phyloP scores from a whole-genome alignment of 768 basidiomycete species.

The Panaeolus cyanescens region DNA sequence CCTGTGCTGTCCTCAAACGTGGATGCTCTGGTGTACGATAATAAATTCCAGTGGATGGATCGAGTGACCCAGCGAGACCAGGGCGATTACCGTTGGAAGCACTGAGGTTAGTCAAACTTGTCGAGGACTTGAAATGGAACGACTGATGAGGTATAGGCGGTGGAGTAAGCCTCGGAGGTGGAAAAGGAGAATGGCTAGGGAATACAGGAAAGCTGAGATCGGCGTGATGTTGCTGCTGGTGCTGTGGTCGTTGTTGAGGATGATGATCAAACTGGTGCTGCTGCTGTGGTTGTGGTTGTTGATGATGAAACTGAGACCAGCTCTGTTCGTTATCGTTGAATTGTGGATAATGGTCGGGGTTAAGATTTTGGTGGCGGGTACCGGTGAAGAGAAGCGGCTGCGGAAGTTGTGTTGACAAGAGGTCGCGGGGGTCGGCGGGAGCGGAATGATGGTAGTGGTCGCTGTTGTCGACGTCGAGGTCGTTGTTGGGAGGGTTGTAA shows the following conservation, averaged over 20 bases:
- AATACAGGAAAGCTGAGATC: conserved; percentile 7
- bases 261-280: neutral
- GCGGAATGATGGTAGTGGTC: neutral
- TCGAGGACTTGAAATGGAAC: conserved; percentile 13
- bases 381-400: neutral
- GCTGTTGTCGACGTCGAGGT: neutral
- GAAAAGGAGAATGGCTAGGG: conserved; percentile 30
- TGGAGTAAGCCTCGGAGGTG: conserved; percentile 29
- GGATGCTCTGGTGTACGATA: conserved; percentile 66
- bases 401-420: neutral
- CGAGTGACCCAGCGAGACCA: conserved; percentile 60
- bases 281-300: neutral
- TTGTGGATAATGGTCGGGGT: neutral
- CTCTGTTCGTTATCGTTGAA: neutral
- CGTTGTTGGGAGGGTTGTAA: neutral
- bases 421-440: neutral
- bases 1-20: conserved; percentile 69
- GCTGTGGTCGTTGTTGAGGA: too few species aligned
- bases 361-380: conserved; percentile 1
- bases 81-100: conserved; percentile 17
- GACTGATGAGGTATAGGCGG: conserved; percentile 20
- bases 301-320: neutral
- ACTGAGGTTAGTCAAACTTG: conserved; percentile 5
- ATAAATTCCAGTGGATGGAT: conserved; percentile 66
- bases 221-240: neutral